Base-by-base conservation (phyloP, 306 rosid species). In the Quercus engelmannii region DNA sequence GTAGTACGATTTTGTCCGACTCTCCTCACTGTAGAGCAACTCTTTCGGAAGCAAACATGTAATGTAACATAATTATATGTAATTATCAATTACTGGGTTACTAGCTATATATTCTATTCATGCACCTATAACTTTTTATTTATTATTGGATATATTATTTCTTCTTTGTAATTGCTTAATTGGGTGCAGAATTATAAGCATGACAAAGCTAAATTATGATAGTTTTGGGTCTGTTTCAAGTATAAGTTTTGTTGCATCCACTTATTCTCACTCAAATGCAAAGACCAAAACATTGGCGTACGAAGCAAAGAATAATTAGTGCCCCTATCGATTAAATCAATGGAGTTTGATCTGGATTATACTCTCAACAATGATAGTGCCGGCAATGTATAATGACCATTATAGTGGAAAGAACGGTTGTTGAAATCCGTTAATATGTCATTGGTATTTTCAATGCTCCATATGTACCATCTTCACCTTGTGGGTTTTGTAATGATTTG, bases 301-400 rank as follows among this genome's bases (percentile, higher is more conserved):
- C 69, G 26, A 31, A 74, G 63, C 23, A 74, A 63, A 71, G 59
- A 75, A 65, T 74, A 65, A 71, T 67, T 30, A 9, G 17, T 28
- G 55, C 43, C 10, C 64, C 13, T 28, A 55, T 31, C 20, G 41
- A 46, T 72, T 59, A 49, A 64, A 74, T 83, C 54, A 77, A 46
- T 11, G 52, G 52, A 46, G 4, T 75, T 74, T 15, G 73, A 64
- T 46, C 61, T 67, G 64, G 54, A 83, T 80, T 75, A 79, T 79
- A 31, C 62, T 79, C 80, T 71, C 69, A 67, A 21, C 78, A 58
- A 88, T 56, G 52, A 79, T 68, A 71, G 28, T 70, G 71, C 59
- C 62, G 62, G 82, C 20, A 9, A 58, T 62, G 11, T 19, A 55
- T 55, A 55, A 55, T 18, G 59, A 55, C 59, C n/a, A 55, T 55